Percentiles rank a stretch among this genome's conserved stretches.
These are phyloP conservation scores for Botrytis medusae DNA, from an alignment of 2,329 filamentous ascomycete species.

Conservation along the genomic window DNA sequence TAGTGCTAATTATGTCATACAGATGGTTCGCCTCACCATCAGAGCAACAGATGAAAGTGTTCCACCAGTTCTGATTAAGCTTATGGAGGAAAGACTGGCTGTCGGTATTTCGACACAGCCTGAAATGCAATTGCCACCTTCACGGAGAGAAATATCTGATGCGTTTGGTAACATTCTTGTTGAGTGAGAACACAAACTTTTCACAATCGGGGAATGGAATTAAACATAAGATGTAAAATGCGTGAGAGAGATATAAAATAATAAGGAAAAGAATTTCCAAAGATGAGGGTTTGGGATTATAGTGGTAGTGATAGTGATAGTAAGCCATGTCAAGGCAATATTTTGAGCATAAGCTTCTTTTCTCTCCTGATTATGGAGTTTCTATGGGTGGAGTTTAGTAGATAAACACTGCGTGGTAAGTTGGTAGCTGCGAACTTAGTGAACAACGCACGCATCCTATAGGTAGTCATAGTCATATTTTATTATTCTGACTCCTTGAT, in stretches of 20 bases:
- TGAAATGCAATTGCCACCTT: slow-evolving; percentile 32
- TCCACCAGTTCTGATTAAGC: slow-evolving; percentile 73
- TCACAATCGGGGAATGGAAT: neutral
- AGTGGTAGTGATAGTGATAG: slow-evolving; percentile 3
- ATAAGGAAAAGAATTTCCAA: neutral
- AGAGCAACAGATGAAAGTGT: slow-evolving; percentile 91
- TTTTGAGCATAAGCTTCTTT: slow-evolving; percentile 1
- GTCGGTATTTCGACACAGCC: slow-evolving; percentile 43
- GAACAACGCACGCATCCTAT: neutral
- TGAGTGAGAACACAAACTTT: neutral
- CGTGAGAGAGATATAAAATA: neutral
- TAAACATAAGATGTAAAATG: neutral
- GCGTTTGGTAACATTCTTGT: slow-evolving; percentile 39
- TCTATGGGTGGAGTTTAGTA: neutral
- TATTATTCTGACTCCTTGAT: neutral
- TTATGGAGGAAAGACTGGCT: slow-evolving; percentile 82
- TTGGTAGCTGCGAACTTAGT: neutral
- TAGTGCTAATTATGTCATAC: neutral
- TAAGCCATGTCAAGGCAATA: neutral
- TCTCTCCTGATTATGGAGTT: neutral
- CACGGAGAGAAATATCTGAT: slow-evolving; percentile 38
- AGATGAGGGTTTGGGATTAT: neutral
- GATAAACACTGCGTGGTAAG: neutral
- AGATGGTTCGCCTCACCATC: slow-evolving; percentile 96
- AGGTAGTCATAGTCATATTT: neutral